Evolutionary conservation across 345 rosid species (phyloP).

Genomic region (Eucalyptus polybractea): DNA sequence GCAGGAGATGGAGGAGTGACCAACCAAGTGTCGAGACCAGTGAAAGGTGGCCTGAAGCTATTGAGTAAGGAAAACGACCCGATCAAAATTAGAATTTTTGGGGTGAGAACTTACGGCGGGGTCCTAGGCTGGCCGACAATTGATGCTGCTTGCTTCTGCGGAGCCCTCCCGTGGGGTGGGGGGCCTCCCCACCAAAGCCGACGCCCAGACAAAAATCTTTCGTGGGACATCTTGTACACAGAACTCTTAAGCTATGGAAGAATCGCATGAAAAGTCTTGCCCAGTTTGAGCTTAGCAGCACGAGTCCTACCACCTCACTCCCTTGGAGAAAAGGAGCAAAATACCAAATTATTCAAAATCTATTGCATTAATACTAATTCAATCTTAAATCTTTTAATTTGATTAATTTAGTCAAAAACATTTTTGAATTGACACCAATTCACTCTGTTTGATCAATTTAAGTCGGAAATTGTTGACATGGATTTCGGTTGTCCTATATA

Average conservation of each 20-base stretch:
- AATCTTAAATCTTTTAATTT: too few species aligned
- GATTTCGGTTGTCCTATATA: rapidly evolving
- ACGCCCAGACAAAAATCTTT: neutral
- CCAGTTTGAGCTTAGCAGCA: neutral
- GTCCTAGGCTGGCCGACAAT: neutral
- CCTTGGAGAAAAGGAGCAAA: neutral
- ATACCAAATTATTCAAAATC: rapidly evolving
- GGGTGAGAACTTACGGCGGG: neutral
- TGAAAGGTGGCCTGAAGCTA: neutral
- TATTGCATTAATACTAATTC: too few species aligned
- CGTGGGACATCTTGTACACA: neutral
- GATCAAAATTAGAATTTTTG: neutral
- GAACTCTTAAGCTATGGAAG: neutral
- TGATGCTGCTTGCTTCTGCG: neutral
- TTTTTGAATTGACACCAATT: too few species aligned
- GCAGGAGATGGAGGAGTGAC: neutral
- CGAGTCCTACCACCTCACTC: neutral
- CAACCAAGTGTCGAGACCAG: neutral
- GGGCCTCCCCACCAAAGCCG: neutral
- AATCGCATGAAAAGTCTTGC: neutral
- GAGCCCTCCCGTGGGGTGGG: neutral
- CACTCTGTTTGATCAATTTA: rapidly evolving
- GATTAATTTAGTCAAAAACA: rapidly evolving
- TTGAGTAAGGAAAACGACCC: neutral
- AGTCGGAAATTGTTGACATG: too few species aligned